Evolutionary conservation across 768 basidiomycete genomes (phyloP).

Genomic region (Pleurotus sapidus): DNA sequence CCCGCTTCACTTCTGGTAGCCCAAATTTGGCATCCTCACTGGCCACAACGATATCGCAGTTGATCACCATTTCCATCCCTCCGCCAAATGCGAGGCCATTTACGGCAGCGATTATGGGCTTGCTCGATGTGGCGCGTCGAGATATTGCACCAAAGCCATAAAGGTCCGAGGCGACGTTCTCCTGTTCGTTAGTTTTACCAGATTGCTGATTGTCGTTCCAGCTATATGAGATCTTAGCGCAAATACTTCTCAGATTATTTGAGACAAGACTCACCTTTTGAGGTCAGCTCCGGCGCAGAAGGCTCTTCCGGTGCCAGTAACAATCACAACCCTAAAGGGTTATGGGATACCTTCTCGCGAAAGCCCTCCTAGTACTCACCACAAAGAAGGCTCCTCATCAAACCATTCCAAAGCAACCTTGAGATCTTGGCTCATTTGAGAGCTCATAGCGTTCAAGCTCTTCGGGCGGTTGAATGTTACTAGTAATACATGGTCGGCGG

Average conservation of each 20-base stretch:
- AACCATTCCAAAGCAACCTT: slow-evolving; percentile 64
- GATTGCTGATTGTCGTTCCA: slow-evolving; percentile 55
- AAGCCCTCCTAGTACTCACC: slow-evolving; percentile 42
- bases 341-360: slow-evolving; percentile 8
- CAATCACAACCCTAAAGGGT: slow-evolving; percentile 59
- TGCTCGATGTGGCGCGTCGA: slow-evolving; percentile 54
- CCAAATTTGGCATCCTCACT: slow-evolving; percentile 66
- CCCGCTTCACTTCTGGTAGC: slow-evolving; percentile 75
- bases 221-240: slow-evolving; percentile 28
- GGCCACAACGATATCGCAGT: slow-evolving; percentile 77
- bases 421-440: slow-evolving; percentile 53
- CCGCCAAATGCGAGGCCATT: slow-evolving; percentile 72
- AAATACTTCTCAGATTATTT: background rate
- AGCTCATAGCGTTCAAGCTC: slow-evolving; percentile 72
- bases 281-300: slow-evolving; percentile 86
- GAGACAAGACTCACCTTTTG: slow-evolving; percentile 49
- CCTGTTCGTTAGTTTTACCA: slow-evolving; percentile 42
- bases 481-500: slow-evolving; percentile 46
- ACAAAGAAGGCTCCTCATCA: slow-evolving; percentile 66
- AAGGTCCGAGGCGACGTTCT: slow-evolving; percentile 30
- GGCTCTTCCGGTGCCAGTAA: slow-evolving; percentile 69
- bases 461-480: slow-evolving; percentile 67
- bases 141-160: slow-evolving; percentile 77
- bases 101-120: slow-evolving; percentile 81
- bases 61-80: slow-evolving; percentile 60